Evolutionary conservation across 805 yeast genomes (phyloP), one percentile per base, ranked within the genome.

Genomic region (Metschnikowia peoriensis): DNA sequence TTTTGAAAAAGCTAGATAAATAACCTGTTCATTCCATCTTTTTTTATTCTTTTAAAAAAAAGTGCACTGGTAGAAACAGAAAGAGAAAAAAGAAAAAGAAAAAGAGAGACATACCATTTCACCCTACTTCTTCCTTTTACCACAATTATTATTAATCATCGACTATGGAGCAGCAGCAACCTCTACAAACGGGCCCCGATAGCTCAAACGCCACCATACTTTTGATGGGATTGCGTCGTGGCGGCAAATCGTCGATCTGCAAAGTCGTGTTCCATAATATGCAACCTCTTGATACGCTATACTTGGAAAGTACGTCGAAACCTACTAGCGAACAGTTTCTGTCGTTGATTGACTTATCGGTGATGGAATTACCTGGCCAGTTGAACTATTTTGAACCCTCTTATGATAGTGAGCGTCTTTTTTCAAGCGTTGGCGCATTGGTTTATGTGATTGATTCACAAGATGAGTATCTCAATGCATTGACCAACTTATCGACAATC

Each of bases 281-380:
- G 96, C 96, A 89, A 65, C 97, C 99, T 1, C 75, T 91, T 55
- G 97, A 93, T 63, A 92, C 98, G 0, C 69, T 93, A 44, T 93
- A 93, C 63, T 72, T 94, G 50, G 98, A 93, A 61, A 84, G 92
- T 47, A 93, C 99, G 0, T 81, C 96, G 2, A 88, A 85, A 62
- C 97, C 97, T 4, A 88, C 96, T 3, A 80, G 87, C 12, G 97
- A 91, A 62, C 88, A 82, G 62, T 88, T 91, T 65, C 80, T 85
- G 46, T 89, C 97, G 9, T 75, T 93, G 48, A 89, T 92, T 40
- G 94, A 92, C 66, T 73, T 93, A 43, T 85, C 90, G 1, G 92
- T 93, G 15, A 89, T 91, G 87, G 99, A 93, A 67, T 75, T 93
- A 15, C 99, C 99, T 0, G 98, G 97, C 2, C 97, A 93, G 68